These are phyloP conservation scores for Cylindrotheca fusiformis DNA, from an alignment of 108 stramenopile genomes.

Conservation along the genomic window DNA sequence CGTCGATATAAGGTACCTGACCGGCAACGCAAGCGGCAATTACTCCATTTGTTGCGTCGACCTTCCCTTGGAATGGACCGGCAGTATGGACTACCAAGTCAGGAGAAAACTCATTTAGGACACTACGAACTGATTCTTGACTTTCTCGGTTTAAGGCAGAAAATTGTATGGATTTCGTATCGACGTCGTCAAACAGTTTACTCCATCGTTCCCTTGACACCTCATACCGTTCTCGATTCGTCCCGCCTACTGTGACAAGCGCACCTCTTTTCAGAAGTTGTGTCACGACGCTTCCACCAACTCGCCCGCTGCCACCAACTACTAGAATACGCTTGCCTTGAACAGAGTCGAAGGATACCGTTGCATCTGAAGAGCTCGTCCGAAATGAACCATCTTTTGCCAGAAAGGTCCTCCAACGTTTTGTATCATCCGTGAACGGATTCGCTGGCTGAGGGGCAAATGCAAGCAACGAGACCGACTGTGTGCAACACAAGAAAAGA, in stretches of 20 bases:
- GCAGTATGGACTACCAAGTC: constrained; percentile 79
- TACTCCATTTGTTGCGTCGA: constrained; percentile 38
- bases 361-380: too few relatives aligned
- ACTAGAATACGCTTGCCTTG: constrained; percentile 44
- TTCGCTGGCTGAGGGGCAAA: background rate
- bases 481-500: too few relatives aligned
- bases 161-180: constrained; percentile 24
- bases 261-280: constrained; percentile 40
- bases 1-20: constrained; percentile 73
- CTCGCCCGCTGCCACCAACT: constrained; percentile 78
- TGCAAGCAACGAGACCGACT: background rate
- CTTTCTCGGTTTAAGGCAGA: constrained; percentile 29
- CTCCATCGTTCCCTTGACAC: constrained; percentile 29
- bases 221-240: constrained; percentile 25
- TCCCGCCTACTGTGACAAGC: constrained; percentile 49
- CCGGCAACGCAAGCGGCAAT: constrained; percentile 44
- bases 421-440: too few relatives aligned
- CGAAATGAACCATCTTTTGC: too few relatives aligned
- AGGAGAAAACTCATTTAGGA: constrained; percentile 1
- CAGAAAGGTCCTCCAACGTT: too few relatives aligned
- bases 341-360: background rate
- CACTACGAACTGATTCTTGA: constrained; percentile 17
- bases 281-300: constrained; percentile 71
- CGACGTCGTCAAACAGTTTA: constrained; percentile 20
- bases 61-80: constrained; percentile 82